These are phyloP conservation scores for Barbarea vulgaris DNA, from an alignment of 345 rosid species.

Conservation along the genomic window DNA sequence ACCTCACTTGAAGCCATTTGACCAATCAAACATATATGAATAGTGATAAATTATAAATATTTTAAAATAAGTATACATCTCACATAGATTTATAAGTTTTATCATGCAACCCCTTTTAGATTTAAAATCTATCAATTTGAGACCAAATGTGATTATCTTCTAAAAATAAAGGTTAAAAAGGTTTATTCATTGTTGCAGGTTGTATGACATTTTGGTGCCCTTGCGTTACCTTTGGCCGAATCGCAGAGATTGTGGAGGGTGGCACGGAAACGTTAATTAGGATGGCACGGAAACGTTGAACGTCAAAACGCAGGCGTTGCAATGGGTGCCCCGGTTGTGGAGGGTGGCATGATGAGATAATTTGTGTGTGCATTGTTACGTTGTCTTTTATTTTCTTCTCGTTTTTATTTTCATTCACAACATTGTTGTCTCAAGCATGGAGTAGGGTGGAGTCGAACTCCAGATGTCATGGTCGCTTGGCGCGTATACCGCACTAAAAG, in stretches of 20 bases:
- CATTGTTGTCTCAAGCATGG: too few species aligned
- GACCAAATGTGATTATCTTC: not conserved
- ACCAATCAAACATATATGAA: too few species aligned
- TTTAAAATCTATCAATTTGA: not conserved
- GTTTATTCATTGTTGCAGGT: conserved; percentile 37
- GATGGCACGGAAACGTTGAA: conserved; percentile 23
- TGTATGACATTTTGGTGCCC: conserved; percentile 76
- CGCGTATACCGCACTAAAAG: too few species aligned
- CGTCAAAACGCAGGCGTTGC: conserved; percentile 10
- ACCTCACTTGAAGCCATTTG: too few species aligned
- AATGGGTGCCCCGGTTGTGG: conserved; percentile 23
- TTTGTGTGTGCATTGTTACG: not conserved
- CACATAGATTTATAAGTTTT: not conserved
- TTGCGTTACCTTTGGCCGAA: conserved; percentile 62
- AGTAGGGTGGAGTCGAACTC: too few species aligned
- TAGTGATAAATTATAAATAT: too few species aligned
- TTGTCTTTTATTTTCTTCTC: not conserved
- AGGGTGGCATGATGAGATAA: conserved; percentile 29
- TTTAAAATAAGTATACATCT: too few species aligned
- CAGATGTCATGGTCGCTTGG: too few species aligned
- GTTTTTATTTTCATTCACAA: not conserved
- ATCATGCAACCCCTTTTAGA: not conserved
- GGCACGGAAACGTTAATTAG: conserved; percentile 18
- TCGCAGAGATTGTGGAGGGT: conserved; percentile 63
- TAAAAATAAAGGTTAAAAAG: not conserved